Evolutionary conservation across 208 protist genomes (phyloP), one percentile per base, ranked within the genome.

Genomic region (Trypanosoma mega): DNA sequence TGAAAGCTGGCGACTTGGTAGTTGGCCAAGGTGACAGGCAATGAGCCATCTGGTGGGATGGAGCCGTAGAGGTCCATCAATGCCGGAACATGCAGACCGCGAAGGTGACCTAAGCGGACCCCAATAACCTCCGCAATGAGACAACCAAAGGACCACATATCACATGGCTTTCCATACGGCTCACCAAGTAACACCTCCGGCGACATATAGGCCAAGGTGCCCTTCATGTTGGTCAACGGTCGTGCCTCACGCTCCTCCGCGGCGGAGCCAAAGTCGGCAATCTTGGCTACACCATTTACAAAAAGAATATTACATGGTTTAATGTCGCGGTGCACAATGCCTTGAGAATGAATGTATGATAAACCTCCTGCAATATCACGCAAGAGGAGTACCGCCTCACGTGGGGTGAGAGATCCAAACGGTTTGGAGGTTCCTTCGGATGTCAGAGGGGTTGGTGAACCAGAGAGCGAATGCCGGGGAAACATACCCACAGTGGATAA

Each of bases 301-400:
- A 94, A 91, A 34, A 94, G 68, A 27, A 94, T 82, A 60, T 94
- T 94, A 30, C 74, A 70, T 1, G 87, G 83, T 53, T 94, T 94
- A 55, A 94, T 82, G 52, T 94, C 87, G 11, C 87, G 87, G 55
- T 94, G 87, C 20, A 92, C 73, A 68, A 92, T 82, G 58, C 71
- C 74, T 57, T 74, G 69, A 31, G 67, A 45, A 53, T 94, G 83
- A 41, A 94, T 67, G 56, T 92, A 87, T 27, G 52, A 52, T 14
- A 94, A 51, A 7, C 68, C 87, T 41, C 64, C 81, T 30, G 73
- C 68, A 54, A 94, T 80, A 69, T 93, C 82, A 69, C 86, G 78
- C 26, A 86, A 59, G 29, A 94, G 82, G 59, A 87, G 67, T 3
- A 87, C 56, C 23, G 41, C 36, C 27, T 63, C 47, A 16, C 49